Base-by-base conservation (phyloP, 129 eudicot species). In the Flaveria sonorensis region DNA sequence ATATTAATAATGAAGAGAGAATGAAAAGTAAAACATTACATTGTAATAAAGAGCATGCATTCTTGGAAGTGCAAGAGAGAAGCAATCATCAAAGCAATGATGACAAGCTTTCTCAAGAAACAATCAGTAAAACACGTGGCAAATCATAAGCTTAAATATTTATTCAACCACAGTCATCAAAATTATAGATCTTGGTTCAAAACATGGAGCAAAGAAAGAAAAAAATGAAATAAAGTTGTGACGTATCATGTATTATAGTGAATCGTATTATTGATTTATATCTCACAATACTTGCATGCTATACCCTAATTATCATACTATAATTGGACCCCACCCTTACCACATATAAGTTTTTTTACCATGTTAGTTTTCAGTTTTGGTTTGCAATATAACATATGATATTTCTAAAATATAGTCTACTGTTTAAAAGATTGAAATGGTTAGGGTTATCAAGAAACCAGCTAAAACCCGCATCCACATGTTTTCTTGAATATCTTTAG, bases 41-140 rank as follows among this genome's bases (percentile, higher is more conserved):
- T 10, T 60, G 26, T 64, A 36, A 50, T 28, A 75, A 63, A 63
- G 61, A 63, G 62, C 72, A 48, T 18, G 52, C 4, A 30, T 16
- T 50, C 47, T 47, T 61, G 63, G 52, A 70, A 47, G 30, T 48
- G 63, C 50, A 76, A 13, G 51, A 46, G 51, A 64, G 72, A 64
- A 63, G 63, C 21, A 50, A 47, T 39, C 30, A 5, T 76, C 36
- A 19, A 16, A 39, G 51, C 71, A 66, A 10, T 40, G 24, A 66
- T 18, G 71, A 9, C 15, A 20, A 26, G 50, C 50, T 66, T n/a
- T 66, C 14, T 56, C 40, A 39, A 66, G 12, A 66, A 66, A 16
- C 15, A 36, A 66, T 3, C 26, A 66, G 24, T 16, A 66, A 48
- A 66, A 28, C 68, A 62, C 39, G 39, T 32, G 70, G 46, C 28